A percentile compares a stretch with the other conserved stretches of the same genome.
Evolutionary conservation across 208 protist genomes (phyloP).

Genomic region (Leptomonas seymouri): DNA sequence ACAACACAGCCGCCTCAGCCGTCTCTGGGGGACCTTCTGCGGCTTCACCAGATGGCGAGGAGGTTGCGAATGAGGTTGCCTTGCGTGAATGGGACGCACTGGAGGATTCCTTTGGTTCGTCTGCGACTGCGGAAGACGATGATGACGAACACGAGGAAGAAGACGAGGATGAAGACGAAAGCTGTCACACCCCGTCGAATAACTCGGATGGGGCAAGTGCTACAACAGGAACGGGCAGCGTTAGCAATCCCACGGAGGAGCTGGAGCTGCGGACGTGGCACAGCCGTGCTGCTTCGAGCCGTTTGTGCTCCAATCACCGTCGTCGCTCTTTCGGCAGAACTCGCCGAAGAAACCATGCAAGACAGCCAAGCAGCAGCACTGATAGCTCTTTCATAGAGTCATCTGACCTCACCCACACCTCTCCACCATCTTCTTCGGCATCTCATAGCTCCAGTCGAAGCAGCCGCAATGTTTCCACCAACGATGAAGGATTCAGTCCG

Average conservation of each 20-base stretch:
- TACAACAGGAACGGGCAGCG: background rate
- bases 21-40: background rate
- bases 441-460: background rate
- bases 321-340: background rate
- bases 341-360: background rate
- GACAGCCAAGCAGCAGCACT: background rate
- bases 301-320: background rate
- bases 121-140: background rate
- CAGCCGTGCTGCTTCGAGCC: background rate
- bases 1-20: background rate
- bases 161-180: background rate
- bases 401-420: background rate
- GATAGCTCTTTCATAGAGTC: slow-evolving; percentile 3
- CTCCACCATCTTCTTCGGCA: slow-evolving; percentile 2
- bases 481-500: no score
- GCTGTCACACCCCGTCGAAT: background rate
- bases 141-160: background rate
- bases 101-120: slow-evolving; percentile 29
- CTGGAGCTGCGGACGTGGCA: background rate
- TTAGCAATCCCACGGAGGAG: background rate
- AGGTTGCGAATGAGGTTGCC: slow-evolving; percentile 29
- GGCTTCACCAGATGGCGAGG: slow-evolving; percentile 18
- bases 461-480: no score
- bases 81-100: slow-evolving; percentile 37
- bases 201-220: background rate